Conservation (phyloP, 2,329 filamentous ascomycete genomes). For the Leptosphaerulina australis region DNA sequence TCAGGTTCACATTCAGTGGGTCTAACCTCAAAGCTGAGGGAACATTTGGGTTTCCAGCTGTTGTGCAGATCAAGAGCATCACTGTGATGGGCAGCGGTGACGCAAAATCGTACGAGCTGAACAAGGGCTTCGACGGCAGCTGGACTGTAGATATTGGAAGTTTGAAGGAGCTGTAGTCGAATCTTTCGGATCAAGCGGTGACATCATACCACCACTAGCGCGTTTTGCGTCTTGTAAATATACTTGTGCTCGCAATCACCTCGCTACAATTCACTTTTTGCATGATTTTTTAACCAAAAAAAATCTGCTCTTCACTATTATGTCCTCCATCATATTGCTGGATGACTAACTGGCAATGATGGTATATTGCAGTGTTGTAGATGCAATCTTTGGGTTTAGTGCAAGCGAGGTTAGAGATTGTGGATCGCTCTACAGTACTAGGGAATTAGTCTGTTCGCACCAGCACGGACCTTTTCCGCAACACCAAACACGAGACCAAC, state of each 20-base stretch:
- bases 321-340: background rate
- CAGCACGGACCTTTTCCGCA: no score
- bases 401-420: constrained; percentile 7
- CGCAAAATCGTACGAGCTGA: constrained; percentile 30
- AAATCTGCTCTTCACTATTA: background rate
- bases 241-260: background rate
- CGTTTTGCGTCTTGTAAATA: background rate
- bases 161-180: constrained; percentile 11
- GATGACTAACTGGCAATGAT: background rate
- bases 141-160: constrained; percentile 30
- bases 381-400: background rate
- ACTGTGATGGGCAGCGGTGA: constrained; percentile 30
- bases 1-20: constrained; percentile 65
- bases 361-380: background rate
- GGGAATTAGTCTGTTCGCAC: no score
- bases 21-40: constrained; percentile 60
- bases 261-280: background rate
- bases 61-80: constrained; percentile 30
- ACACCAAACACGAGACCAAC: no score
- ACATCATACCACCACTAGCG: constrained; percentile 8
- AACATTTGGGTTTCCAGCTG: constrained; percentile 58
- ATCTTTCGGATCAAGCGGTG: background rate
- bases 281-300: background rate
- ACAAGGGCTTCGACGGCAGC: constrained; percentile 27
- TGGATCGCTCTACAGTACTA: no score